Conservation (phyloP, 73 alveolate genomes). For the Paramecium octaurelia region DNA sequence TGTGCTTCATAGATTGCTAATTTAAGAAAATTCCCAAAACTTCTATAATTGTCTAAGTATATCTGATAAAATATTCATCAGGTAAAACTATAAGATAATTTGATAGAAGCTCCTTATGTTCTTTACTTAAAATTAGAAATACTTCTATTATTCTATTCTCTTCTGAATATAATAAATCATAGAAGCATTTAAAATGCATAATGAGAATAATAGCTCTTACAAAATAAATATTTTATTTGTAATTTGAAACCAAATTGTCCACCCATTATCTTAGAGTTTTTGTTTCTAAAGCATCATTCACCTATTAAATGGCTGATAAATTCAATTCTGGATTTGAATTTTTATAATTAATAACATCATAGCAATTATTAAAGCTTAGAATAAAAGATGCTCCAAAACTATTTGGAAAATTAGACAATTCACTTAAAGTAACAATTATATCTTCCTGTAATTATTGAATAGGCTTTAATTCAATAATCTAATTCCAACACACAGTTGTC, state of each 20-base stretch:
- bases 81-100: background rate
- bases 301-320: background rate
- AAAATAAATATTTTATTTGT: background rate
- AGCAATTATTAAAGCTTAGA: background rate
- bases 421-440: background rate
- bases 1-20: background rate
- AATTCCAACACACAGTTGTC: background rate
- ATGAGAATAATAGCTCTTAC: background rate
- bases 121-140: background rate
- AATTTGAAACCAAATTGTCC: background rate
- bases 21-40: background rate
- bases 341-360: background rate
- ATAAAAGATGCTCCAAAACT: conserved; percentile 4
- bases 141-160: background rate
- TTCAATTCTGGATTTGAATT: background rate
- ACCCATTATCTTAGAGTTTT: background rate
- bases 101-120: background rate
- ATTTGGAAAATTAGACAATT: background rate
- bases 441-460: background rate
- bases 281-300: background rate
- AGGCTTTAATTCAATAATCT: background rate
- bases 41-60: background rate
- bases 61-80: background rate
- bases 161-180: background rate
- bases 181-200: background rate